These are phyloP conservation scores for Komagataella mondaviorum DNA, from an alignment of 805 yeast genomes.

Conservation along the genomic window DNA sequence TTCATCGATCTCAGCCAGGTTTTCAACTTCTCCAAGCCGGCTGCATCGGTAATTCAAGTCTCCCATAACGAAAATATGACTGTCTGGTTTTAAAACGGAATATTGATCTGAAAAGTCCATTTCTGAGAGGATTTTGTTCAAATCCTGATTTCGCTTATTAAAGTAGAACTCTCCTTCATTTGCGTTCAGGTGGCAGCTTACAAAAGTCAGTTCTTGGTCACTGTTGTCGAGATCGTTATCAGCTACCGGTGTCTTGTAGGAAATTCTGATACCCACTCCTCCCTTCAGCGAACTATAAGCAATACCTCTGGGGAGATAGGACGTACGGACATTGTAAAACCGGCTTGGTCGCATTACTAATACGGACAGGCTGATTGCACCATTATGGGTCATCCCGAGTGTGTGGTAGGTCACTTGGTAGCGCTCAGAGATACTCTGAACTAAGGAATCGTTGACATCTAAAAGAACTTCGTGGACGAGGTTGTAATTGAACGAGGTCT, in stretches of 20 bases:
- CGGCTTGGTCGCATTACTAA: conserved; percentile 25
- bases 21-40: conserved; percentile 6
- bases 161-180: conserved; percentile 47
- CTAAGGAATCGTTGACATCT: conserved; percentile 19
- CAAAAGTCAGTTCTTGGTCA: conserved; percentile 39
- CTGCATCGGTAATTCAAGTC: conserved; percentile 71
- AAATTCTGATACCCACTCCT: conserved; percentile 48
- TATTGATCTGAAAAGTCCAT: conserved; percentile 46
- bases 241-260: conserved; percentile 8
- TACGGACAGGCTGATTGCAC: conserved; percentile 44
- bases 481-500: conserved; percentile 35
- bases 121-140: conserved; percentile 32
- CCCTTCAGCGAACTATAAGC: conserved; percentile 62
- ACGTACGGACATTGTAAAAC: conserved; percentile 14
- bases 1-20: conserved; percentile 30
- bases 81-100: conserved; percentile 33
- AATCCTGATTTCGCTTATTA: conserved; percentile 37
- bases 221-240: conserved; percentile 6
- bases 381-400: conserved; percentile 30
- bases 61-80: conserved; percentile 67
- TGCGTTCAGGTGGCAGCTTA: conserved; percentile 65
- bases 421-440: conserved; percentile 19
- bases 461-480: conserved; percentile 23
- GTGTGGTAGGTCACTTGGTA: conserved; percentile 26
- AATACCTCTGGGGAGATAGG: conserved; percentile 38